These are phyloP conservation scores for Lachnellula subtilissima DNA, from an alignment of 2,329 filamentous ascomycete species.

Conservation along the genomic window DNA sequence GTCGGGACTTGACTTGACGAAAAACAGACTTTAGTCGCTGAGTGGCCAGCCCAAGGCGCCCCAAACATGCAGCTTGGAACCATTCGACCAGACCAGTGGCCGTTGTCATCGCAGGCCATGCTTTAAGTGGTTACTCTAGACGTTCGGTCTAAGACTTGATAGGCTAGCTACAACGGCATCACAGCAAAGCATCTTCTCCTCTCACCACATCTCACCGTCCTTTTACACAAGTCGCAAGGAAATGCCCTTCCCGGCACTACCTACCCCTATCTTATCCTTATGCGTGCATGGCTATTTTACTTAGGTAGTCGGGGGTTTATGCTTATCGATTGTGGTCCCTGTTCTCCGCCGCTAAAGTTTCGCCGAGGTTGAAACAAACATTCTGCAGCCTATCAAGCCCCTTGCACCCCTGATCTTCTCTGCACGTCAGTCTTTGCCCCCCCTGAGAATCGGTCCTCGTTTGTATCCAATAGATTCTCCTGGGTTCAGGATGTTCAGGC, in stretches of 20 bases:
- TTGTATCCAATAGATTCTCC: constrained; percentile 16
- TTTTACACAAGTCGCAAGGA: not conserved
- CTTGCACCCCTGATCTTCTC: constrained; percentile 1
- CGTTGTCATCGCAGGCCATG: not conserved
- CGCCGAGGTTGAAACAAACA: constrained; percentile 19
- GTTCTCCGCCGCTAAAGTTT: constrained; percentile 6
- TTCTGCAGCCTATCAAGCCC: constrained; percentile 18
- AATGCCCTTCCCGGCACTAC: not conserved
- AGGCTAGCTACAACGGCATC: not conserved
- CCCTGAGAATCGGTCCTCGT: constrained; percentile 8
- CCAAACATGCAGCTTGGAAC: not conserved
- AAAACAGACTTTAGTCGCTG: not conserved
- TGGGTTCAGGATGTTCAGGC: constrained; percentile 11
- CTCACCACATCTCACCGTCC: not conserved
- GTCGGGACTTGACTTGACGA: not conserved
- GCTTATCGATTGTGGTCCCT: constrained; percentile 1
- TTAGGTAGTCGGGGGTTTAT: constrained; percentile 12
- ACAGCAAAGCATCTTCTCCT: not conserved
- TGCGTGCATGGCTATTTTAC: not conserved
- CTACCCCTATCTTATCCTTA: not conserved
- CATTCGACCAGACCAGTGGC: not conserved
- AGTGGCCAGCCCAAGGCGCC: not conserved
- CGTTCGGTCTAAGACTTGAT: not conserved
- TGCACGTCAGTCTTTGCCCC: constrained; percentile 12
- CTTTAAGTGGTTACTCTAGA: not conserved